Evolutionary conservation across 1,139 yeast species (phyloP), one percentile per base, ranked within the genome.

Genomic region (Debaryomyces coudertii): DNA sequence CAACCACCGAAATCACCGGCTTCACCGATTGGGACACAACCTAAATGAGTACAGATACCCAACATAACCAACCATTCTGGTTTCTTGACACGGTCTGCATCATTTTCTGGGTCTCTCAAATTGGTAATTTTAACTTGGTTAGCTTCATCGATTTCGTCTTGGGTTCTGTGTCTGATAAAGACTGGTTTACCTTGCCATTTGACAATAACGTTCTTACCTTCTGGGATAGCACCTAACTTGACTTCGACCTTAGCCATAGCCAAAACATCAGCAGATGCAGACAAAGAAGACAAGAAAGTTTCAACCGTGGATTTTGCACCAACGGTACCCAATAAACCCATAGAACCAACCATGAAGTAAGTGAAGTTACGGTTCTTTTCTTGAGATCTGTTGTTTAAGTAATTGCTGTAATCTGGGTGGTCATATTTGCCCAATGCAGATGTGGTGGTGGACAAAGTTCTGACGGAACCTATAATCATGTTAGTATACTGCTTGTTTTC

Each of bases 141-240:
- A 56, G 99, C 99, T 78, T 95, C 99, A 47, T 83, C 90, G 62
- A 95, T 92, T 78, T 95, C 99, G 51, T 79, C 83, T 44, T 83
- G 76, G 44, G 99, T 92, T 83, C 99, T 89, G 82, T 95, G 99
- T 83, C 99, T 93, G 71, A 95, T 90, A 77, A 95, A 95, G 57
- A 95, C 97, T 57, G 99, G 99, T 80, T 93, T 95, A 77, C 99
- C 99, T 79, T 95, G 97, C 99, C 99, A 95, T 77, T 95, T 95
- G 62, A 95, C 95, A 66, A 93, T 90, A 58, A 93, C 95, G 73
- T 95, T 95, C 79, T 92, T 92, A 73, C 99, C 99, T 71, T 87
- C 92, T 62, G 99, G 99, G 57, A 95, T 90, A 54, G 90, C 88
- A 50, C 87, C 85, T 64, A 95, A 83, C 72, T 89, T 93, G 59